Evolutionary conservation across 2,329 filamentous ascomycete genomes (phyloP), one percentile per base, ranked within the genome.

Genomic region (Diaporthe destruens): DNA sequence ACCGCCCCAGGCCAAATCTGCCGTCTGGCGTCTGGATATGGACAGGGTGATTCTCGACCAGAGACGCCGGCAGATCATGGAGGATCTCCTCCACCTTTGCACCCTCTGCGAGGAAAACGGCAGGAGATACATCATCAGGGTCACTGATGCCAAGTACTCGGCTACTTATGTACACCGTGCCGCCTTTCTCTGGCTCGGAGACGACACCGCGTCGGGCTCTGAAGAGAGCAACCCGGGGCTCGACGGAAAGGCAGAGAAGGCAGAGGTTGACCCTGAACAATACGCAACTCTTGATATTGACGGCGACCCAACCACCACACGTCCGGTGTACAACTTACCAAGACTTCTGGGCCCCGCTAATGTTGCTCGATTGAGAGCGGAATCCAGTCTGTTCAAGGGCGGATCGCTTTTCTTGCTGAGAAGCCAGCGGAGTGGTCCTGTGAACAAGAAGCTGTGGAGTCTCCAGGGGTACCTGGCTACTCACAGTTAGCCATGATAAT

Each of bases 1-100:
- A 12, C 29, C 29, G 12, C 11, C 34, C 0, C 59, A 74, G 51
- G 54, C 76, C 67, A 74, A 73, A 11, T 55, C 36, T 3, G 79
- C 81, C 11, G 79, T 83, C 32, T 89, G 85, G 85, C 85, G 89
- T 39, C 53, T 80, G 6, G 88, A 91, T 75, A 92, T 92, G 89
- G 83, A 86, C 44, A 79, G 82, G 0, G 82, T 87, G 34, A 77
- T 92, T 0, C 80, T 91, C 5, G 79, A 83, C 7, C 80, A 87
- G 72, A 82, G 91, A 80, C 85, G 88, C 6, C 80, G 84, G 6
- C 80, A 84, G 1, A 82, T 87, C 23, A 80, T 84, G 1, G 83
- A 87, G 25, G 80, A 85, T 0, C 79, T 93, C 14, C 70, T 85
- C 6, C 80, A 84, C 73, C 75, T 87, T 3, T 79, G 81, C 0